A percentile compares a stretch with the other conserved stretches of the same genome.
Conservation (phyloP, 495 filamentous ascomycete species). For the Annulohypoxylon bovei region DNA sequence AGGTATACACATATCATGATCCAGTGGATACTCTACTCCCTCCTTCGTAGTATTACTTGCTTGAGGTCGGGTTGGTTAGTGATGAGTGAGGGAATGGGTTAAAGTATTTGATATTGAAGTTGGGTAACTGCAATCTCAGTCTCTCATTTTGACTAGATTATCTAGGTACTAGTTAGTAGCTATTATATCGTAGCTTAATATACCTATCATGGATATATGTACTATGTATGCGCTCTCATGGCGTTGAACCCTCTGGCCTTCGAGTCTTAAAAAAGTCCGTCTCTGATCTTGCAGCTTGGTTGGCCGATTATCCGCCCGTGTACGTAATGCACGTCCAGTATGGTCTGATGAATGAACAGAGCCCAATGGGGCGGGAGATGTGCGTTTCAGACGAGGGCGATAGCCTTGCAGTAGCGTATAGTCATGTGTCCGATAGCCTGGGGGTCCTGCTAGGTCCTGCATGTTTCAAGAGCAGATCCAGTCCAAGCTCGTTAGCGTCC, state of each 20-base stretch:
- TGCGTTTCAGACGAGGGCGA: slow-evolving; percentile 28
- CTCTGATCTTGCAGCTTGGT: background rate
- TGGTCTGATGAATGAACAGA: slow-evolving; percentile 14
- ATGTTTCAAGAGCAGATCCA: slow-evolving; percentile 26
- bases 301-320: background rate
- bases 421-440: slow-evolving; percentile 10
- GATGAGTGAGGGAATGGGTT: background rate
- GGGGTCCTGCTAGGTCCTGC: slow-evolving; percentile 5
- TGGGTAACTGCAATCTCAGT: background rate
- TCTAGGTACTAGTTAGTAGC: background rate
- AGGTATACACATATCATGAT: slow-evolving; percentile 67
- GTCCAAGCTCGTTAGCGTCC: slow-evolving; percentile 13
- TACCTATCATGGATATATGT: background rate
- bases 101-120: background rate
- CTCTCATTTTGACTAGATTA: background rate
- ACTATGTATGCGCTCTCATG: background rate
- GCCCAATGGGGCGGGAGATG: slow-evolving; percentile 1
- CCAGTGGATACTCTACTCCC: slow-evolving; percentile 48
- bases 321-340: slow-evolving; percentile 8
- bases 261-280: background rate
- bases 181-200: background rate
- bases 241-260: background rate
- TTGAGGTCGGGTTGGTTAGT: background rate
- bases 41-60: background rate
- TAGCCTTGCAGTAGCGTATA: slow-evolving; percentile 18